Evolutionary conservation across 148 eudicot genomes (phyloP).

Genomic region (Vaccinium corymbosum): DNA sequence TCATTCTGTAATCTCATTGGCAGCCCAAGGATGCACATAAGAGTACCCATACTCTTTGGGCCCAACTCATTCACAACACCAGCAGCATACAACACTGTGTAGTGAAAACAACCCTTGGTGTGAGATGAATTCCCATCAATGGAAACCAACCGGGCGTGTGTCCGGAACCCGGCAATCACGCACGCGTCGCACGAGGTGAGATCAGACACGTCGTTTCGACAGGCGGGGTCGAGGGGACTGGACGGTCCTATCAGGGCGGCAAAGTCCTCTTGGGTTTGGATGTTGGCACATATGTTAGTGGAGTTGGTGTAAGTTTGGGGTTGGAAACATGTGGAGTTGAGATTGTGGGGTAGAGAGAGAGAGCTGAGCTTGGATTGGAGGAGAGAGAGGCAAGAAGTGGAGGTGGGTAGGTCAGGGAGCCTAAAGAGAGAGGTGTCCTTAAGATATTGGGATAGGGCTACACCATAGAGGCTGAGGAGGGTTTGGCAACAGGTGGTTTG

Average conservation of each 20-base stretch:
- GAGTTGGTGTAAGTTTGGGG: conserved; percentile 54
- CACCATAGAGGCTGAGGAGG: conserved; percentile 56
- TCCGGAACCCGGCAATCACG: conserved; percentile 49
- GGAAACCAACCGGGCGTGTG: conserved; percentile 24
- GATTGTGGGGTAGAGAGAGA: conserved; percentile 40
- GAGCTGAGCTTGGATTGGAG: conserved; percentile 48
- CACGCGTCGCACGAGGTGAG: conserved; percentile 55
- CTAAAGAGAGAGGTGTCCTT: conserved; percentile 45
- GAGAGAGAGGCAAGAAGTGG: conserved; percentile 48
- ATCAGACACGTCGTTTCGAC: conserved; percentile 45
- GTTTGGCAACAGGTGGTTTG: conserved; percentile 52
- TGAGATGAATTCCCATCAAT: conserved; percentile 65
- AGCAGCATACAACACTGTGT: conserved; percentile 66
- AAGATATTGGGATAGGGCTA: conserved; percentile 49
- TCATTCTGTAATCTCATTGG: not conserved
- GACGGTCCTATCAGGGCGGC: conserved; percentile 34
- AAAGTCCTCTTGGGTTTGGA: conserved; percentile 51
- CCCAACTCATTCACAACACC: conserved; percentile 61
- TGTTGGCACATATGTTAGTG: conserved; percentile 49
- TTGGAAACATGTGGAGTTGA: conserved; percentile 46
- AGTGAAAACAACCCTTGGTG: conserved; percentile 54
- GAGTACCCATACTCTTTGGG: conserved; percentile 49
- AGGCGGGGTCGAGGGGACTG: conserved; percentile 42
- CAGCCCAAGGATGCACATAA: conserved; percentile 47
- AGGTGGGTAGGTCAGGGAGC: conserved; percentile 46